These are phyloP conservation scores for Lactarius quietus DNA, from an alignment of 768 basidiomycete genomes.

Conservation along the genomic window DNA sequence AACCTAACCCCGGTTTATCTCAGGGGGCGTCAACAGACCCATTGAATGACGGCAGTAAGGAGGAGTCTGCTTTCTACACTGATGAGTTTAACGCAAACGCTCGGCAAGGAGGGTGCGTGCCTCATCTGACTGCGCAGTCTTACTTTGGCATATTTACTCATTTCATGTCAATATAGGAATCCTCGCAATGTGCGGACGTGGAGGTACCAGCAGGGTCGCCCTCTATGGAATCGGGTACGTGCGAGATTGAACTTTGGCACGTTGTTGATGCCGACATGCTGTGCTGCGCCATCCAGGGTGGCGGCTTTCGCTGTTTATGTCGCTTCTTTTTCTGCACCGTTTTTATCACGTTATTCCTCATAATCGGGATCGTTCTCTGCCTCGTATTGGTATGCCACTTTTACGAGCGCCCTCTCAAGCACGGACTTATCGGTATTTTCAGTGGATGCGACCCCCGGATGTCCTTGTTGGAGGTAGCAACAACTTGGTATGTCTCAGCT, in stretches of 20 bases:
- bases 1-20: constrained; percentile 19
- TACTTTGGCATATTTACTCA: not conserved
- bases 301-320: constrained; percentile 55
- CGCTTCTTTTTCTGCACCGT: constrained; percentile 76
- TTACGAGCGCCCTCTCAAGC: not conserved
- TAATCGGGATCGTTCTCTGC: constrained; percentile 61
- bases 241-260: not conserved
- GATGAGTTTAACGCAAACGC: constrained; percentile 1
- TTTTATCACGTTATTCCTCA: constrained; percentile 58
- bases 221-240: constrained; percentile 25
- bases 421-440: constrained; percentile 6
- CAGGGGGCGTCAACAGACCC: constrained; percentile 4
- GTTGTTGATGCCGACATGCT: not conserved
- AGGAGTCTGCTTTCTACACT: not conserved
- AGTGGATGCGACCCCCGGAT: constrained; percentile 80
- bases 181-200: constrained; percentile 18
- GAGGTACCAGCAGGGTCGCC: constrained; percentile 23
- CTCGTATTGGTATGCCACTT: constrained; percentile 57
- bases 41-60: constrained; percentile 1
- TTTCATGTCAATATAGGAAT: not conserved
- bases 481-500: constrained; percentile 35
- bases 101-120: constrained; percentile 7
- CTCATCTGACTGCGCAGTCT: not conserved
- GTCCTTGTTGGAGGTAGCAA: constrained; percentile 52
- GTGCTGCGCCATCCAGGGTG: constrained; percentile 52